Base-by-base conservation (phyloP, 176 grass and related monocot genomes). In the Tillandsia leiboldiana region DNA sequence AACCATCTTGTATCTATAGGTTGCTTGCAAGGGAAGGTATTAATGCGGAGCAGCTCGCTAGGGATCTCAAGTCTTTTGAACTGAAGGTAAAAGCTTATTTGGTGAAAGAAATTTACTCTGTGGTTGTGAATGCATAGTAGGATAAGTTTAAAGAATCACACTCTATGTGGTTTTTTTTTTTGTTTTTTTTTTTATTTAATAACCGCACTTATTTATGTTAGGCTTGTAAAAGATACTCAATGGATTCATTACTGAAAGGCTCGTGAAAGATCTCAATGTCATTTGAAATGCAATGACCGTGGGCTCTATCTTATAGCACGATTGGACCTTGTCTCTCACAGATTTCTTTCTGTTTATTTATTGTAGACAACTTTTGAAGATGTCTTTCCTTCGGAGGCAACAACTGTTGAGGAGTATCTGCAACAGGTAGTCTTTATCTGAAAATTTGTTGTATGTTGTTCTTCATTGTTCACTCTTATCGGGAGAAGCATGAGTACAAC, bases 341-440 rank as follows among this genome's bases (percentile, higher is more conserved):
- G 15, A 15, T 2, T 61, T 61, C 56, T 23, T 66, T 79, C 48
- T 63, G 22, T 67, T 66, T 51, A 59, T 72, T 58, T 77, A 67
- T 62, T 69, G 29, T 58, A 96, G 92, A 96, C 92, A 63, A 94
- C 84, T 42, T 94, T 99, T 82, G 90, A 99, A 71, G 90, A 93
- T 93, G 87, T 92, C 68, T 99, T 93, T 62, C 94, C 94, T 48
- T 99, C 90, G 14, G 90, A 99, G 82, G 90, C 90, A 86, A 83
- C 87, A 59, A 80, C 90, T 24, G 77, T 99, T 12, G 95, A 94
- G 75, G 90, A 99, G 69, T 94, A 99, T 66, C 54, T 99, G 78
- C 95, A 90, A 71, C 95, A 99, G 87, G 95, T 97, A 76, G 14
- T 71, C 11, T 70, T 27, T 70, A 48, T 27, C 5, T 71, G 64